A percentile compares a stretch with the other conserved stretches of the same genome.
These are phyloP conservation scores for Takashimella koratensis DNA, from an alignment of 1,284 basidiomycete species.

Conservation along the genomic window DNA sequence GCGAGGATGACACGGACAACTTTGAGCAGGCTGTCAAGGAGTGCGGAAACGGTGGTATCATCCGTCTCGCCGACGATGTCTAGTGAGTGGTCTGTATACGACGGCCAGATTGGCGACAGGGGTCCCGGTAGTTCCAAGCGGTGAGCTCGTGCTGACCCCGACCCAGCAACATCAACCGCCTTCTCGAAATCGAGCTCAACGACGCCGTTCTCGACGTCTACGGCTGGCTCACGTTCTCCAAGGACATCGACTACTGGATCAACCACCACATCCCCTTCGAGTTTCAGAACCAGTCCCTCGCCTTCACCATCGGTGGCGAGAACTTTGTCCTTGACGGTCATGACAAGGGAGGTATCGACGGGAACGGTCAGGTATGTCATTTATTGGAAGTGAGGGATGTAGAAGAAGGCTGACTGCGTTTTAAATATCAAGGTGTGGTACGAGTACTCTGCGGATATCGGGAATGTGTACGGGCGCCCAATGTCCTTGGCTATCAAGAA, in stretches of 20 bases:
- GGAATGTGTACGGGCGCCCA: constrained; percentile 51
- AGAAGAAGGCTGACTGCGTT: too few relatives aligned
- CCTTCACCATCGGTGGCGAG: constrained; percentile 61
- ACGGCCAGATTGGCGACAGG: too few relatives aligned
- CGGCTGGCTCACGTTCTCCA: constrained; percentile 59
- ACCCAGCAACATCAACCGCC: constrained; percentile 14
- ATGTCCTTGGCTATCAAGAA: constrained; percentile 59
- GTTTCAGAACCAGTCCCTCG: constrained; percentile 59
- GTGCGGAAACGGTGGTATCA: constrained; percentile 57
- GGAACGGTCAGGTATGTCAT: constrained; percentile 62
- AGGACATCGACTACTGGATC: constrained; percentile 62
- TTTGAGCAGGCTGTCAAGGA: constrained; percentile 54
- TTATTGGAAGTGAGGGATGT: too few relatives aligned
- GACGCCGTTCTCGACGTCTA: constrained; percentile 56
- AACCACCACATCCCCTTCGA: constrained; percentile 58
- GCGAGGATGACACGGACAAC: constrained; percentile 52
- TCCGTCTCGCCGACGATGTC: constrained; percentile 30
- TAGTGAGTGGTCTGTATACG: constrained; percentile 34
- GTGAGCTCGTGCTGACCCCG: constrained; percentile 20
- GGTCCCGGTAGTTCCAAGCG: too few relatives aligned
- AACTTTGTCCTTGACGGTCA: constrained; percentile 62
- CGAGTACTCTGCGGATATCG: constrained; percentile 52
- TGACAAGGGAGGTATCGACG: constrained; percentile 60
- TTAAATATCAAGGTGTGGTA: too few relatives aligned
- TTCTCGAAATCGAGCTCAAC: constrained; percentile 47